These are phyloP conservation scores for Sugiyamaella paludigena DNA, from an alignment of 1,139 yeast genomes.

Conservation along the genomic window DNA sequence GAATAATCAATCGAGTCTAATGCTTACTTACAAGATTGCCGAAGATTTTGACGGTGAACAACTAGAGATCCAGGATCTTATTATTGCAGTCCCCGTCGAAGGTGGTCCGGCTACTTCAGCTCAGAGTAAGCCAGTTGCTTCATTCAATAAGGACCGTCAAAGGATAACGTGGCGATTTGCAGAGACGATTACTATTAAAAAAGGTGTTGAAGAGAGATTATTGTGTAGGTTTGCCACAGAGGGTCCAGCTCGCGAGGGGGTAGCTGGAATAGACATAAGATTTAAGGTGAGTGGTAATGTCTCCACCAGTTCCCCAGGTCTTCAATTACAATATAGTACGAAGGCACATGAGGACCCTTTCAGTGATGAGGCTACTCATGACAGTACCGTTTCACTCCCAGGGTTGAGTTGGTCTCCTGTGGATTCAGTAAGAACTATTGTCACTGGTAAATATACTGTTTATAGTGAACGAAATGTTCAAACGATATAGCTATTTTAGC, in stretches of 20 bases:
- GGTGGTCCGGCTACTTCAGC: conserved; percentile 62
- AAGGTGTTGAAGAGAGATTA: conserved; percentile 60
- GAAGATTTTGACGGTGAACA: conserved; percentile 46
- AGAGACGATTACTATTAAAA: conserved; percentile 52
- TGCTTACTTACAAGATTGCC: conserved; percentile 64
- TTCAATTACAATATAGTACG: conserved; percentile 5
- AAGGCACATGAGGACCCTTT: conserved; percentile 19
- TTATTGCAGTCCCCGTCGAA: conserved; percentile 56
- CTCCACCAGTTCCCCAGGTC: conserved; percentile 1
- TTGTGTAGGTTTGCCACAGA: conserved; percentile 41
- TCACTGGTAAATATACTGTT: conserved; percentile 25
- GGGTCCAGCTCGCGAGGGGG: conserved; percentile 34
- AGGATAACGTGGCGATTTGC: conserved; percentile 80
- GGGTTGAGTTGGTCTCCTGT: conserved; percentile 20
- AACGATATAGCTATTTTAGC: conserved; percentile 4
- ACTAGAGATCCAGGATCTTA: conserved; percentile 51
- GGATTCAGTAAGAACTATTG: conserved; percentile 19
- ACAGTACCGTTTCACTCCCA: conserved; percentile 14
- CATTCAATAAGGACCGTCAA: conserved; percentile 78
- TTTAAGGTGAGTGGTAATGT: conserved; percentile 21
- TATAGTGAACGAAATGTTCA: conserved; percentile 29
- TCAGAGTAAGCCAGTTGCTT: conserved; percentile 85
- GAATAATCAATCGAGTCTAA: conserved; percentile 76
- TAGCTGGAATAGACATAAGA: conserved; percentile 34
- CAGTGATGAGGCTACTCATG: conserved; percentile 16